These are phyloP conservation scores for Umbellularia californica DNA, from an alignment of 164 flowering plant species.

Conservation along the genomic window DNA sequence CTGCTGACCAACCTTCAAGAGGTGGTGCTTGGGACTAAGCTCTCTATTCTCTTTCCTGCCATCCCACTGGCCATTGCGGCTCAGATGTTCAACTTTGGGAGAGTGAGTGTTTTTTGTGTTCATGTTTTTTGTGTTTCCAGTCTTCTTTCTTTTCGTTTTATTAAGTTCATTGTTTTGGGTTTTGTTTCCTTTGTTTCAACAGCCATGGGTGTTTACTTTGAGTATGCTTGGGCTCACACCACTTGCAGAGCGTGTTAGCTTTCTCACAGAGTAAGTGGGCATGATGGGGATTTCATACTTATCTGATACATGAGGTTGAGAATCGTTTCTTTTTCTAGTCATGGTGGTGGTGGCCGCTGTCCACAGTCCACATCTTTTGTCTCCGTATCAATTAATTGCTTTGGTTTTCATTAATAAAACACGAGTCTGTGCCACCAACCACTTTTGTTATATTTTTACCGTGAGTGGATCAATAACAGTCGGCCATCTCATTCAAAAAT, in stretches of 20 bases:
- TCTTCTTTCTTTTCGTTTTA: background rate
- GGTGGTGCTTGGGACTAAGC: constrained; percentile 56
- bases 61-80: constrained; percentile 46
- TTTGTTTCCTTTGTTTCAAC: constrained; percentile 13
- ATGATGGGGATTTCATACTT: background rate
- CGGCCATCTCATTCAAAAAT: too few species aligned
- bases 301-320: background rate
- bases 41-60: constrained; percentile 48
- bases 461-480: too few species aligned
- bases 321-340: background rate
- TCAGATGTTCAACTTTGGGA: constrained; percentile 25
- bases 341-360: background rate
- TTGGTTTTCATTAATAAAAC: background rate
- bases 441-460: too few species aligned
- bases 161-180: background rate
- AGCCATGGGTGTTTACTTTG: constrained; percentile 86
- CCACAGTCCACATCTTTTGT: background rate
- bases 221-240: constrained; percentile 81
- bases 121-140: background rate
- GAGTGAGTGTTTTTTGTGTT: constrained; percentile 26
- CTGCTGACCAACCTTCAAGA: constrained; percentile 38
- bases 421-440: too few species aligned
- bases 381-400: background rate
- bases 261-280: constrained; percentile 75
- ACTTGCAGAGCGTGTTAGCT: constrained; percentile 92